Evolutionary conservation across 306 rosid species (phyloP).

Genomic region (Pachyrhizus erosus): DNA sequence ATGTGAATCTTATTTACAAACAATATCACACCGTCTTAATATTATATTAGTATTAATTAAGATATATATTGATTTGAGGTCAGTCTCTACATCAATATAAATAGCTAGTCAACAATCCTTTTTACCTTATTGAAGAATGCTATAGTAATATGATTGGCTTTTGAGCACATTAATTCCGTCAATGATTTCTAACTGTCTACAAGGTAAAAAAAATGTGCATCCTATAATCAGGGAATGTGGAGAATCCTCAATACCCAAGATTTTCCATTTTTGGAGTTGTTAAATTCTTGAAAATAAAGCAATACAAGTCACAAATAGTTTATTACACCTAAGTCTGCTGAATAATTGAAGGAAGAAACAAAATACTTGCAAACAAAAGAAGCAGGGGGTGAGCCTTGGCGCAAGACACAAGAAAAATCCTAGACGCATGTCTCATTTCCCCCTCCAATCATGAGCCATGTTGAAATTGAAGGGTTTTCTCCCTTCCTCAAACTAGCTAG

Average conservation of each 20-base stretch:
- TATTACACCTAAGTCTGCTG: not conserved
- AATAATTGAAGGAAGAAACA: constrained; percentile 4
- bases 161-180: not conserved
- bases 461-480: constrained; percentile 10
- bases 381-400: constrained; percentile 23
- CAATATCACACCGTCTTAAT: no score
- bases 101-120: not conserved
- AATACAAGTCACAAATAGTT: not conserved
- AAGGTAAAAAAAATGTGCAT: not conserved
- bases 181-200: not conserved
- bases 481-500: constrained; percentile 29
- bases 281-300: not conserved
- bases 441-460: constrained; percentile 19
- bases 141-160: not conserved
- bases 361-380: constrained; percentile 17
- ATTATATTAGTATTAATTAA: not conserved
- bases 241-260: not conserved
- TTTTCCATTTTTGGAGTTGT: constrained; percentile 4
- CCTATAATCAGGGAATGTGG: not conserved
- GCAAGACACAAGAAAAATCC: constrained; percentile 9
- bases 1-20: no score
- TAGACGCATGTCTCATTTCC: not conserved
- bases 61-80: not conserved
- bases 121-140: not conserved
- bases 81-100: not conserved